phyloP scores from a whole-genome alignment of 805 yeast genomes.

The Kodamaea sagamina region DNA sequence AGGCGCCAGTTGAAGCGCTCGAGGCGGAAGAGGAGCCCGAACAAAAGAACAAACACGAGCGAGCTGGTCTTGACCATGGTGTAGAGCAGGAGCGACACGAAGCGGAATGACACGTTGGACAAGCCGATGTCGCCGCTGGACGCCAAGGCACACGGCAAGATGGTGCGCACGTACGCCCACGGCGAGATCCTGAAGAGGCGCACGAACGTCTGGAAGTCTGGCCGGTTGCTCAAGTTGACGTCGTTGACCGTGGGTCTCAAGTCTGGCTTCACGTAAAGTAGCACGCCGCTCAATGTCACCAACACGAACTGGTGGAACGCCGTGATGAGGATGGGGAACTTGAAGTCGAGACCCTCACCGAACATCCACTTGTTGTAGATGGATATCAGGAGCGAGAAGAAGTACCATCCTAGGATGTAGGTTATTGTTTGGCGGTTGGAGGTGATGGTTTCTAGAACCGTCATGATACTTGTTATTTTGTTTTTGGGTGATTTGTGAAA shows the following conservation, averaged over 20 bases:
- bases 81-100: constrained; percentile 78
- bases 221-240: constrained; percentile 6
- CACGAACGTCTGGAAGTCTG: constrained; percentile 18
- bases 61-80: constrained; percentile 93
- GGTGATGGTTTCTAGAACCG: neutral
- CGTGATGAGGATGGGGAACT: constrained; percentile 83
- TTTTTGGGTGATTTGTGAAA: no score
- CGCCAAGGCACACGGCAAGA: constrained; percentile 83
- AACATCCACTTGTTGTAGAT: constrained; percentile 98
- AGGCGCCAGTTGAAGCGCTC: constrained; percentile 74
- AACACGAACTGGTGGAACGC: constrained; percentile 80
- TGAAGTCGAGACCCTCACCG: constrained; percentile 70
- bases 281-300: constrained; percentile 50
- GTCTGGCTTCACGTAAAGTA: constrained; percentile 48
- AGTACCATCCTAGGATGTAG: constrained; percentile 63
- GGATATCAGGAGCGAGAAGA: constrained; percentile 67
- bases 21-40: constrained; percentile 79
- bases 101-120: constrained; percentile 80
- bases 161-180: constrained; percentile 46
- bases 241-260: constrained; percentile 43
- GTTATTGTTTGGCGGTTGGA: constrained; percentile 12
- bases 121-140: constrained; percentile 93
- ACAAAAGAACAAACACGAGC: constrained; percentile 82
- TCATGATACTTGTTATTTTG: neutral
- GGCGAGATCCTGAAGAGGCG: constrained; percentile 24